Base-by-base conservation (phyloP, 352 stramenopile genomes). In the Phytophthora cryptogea region DNA sequence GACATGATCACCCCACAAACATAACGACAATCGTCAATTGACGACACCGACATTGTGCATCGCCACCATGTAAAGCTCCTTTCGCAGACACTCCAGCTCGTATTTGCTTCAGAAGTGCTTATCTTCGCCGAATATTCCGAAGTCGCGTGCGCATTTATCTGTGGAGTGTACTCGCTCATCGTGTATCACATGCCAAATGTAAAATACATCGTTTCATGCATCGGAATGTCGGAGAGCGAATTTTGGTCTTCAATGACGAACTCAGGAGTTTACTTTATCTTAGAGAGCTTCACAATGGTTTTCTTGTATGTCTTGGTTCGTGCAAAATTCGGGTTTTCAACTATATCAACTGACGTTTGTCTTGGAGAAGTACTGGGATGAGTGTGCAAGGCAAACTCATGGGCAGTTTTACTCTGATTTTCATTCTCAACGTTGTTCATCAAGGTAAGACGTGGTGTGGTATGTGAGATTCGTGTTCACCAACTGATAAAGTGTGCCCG, bases 311-410 rank as follows among this genome's bases (percentile, higher is more conserved):
- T 28, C 4, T 26, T 74, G 11, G 48, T 72, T 8, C 49, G 37
- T 8, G 20, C 26, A 9, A 70, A 74, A 48, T 77, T 66, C 49
- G 65, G 66, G 0, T 10, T 70, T 16, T 68, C 42, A 8, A 56
- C 51, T 75, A 11, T 57, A 70, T 17, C 46, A 68, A 33, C 50
- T 78, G 5, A 63, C 55, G 5, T 78, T 78, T 44, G 45, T 68
- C 45, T 63, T 78, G 33, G 66, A 76, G 44, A 71, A 57, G 30
- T 73, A 76, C 51, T 70, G 54, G n/a, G 35, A 60, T 65, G 51
- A 50, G 28, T 13, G 49, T 70, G 1, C 60, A 72, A 28, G 61
- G 52, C 30, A 70, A 70, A 48, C 17, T 76, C 10, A n/a, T 70
- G 13, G 54, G 44, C 32, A 60, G 53, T 17, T 32, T 76, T 26